Evolutionary conservation across 495 filamentous ascomycete species (phyloP).

Genomic region (Cercophora sp.): DNA sequence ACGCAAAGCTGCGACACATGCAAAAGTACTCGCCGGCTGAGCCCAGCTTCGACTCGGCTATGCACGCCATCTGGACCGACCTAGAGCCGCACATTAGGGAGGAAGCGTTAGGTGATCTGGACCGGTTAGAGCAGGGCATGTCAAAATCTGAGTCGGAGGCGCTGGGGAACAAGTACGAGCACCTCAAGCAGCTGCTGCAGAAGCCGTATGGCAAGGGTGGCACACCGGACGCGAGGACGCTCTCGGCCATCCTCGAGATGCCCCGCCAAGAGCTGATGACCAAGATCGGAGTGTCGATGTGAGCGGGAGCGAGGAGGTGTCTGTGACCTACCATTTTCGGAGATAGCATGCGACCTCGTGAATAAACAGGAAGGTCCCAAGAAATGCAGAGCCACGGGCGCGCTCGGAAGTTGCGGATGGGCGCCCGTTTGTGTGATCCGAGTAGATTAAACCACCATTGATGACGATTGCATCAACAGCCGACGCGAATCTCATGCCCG

Average conservation of each 20-base stretch:
- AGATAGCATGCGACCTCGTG: too few species aligned
- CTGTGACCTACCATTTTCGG: too few species aligned
- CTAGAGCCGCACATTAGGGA: slow-evolving; percentile 29
- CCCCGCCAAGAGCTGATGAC: slow-evolving; percentile 25
- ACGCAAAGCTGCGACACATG: slow-evolving; percentile 27
- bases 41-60: slow-evolving; percentile 20
- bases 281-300: slow-evolving; percentile 20
- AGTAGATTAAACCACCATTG: too few species aligned
- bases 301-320: too few species aligned
- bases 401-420: too few species aligned
- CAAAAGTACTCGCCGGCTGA: slow-evolving; percentile 16
- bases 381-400: too few species aligned
- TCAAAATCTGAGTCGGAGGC: slow-evolving; percentile 20
- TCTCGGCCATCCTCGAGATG: slow-evolving; percentile 25
- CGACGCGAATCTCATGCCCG: too few species aligned
- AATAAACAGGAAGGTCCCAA: too few species aligned
- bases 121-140: slow-evolving; percentile 21
- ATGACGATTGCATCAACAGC: too few species aligned
- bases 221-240: slow-evolving; percentile 16
- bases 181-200: slow-evolving; percentile 27
- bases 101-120: slow-evolving; percentile 21
- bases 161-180: slow-evolving; percentile 24
- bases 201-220: slow-evolving; percentile 25
- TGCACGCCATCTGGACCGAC: slow-evolving; percentile 29
- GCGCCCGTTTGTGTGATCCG: too few species aligned